phyloP scores from a whole-genome alignment of 805 yeast species.

The Lachancea kluyveri region DNA sequence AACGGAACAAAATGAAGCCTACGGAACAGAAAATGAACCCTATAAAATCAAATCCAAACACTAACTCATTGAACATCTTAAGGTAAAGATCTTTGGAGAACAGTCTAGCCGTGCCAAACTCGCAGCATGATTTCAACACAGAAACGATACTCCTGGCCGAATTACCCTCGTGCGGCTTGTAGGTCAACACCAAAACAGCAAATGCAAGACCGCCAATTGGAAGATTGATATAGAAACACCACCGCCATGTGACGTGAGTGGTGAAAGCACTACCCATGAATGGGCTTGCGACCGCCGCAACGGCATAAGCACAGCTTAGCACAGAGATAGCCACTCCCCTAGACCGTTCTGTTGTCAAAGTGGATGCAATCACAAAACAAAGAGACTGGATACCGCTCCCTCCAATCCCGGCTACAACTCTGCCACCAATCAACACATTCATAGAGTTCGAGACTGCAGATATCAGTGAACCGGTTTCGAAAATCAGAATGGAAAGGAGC shows the following conservation, averaged over 20 bases:
- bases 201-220: conserved; percentile 50
- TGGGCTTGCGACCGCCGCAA: conserved; percentile 55
- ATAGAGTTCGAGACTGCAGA: conserved; percentile 49
- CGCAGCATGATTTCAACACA: too few species aligned
- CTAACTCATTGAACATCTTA: conserved; percentile 1
- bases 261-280: conserved; percentile 65
- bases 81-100: neutral
- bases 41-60: conserved; percentile 19
- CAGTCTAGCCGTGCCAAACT: conserved; percentile 1
- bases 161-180: conserved; percentile 11
- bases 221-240: conserved; percentile 68
- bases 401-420: conserved; percentile 66
- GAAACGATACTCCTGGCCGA: too few species aligned
- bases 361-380: conserved; percentile 47
- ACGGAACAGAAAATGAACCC: conserved; percentile 19
- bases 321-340: conserved; percentile 21
- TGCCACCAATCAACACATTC: conserved; percentile 60
- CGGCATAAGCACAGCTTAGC: conserved; percentile 33
- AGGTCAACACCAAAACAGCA: conserved; percentile 12
- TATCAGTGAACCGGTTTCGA: conserved; percentile 57
- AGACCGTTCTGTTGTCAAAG: conserved; percentile 19
- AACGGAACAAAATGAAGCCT: conserved; percentile 17
- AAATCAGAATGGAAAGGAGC: conserved; percentile 42
- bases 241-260: conserved; percentile 58
- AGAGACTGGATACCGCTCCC: conserved; percentile 61